These are phyloP conservation scores for Trichoderma semiorbis DNA, from an alignment of 2,329 filamentous ascomycete species.

Conservation along the genomic window DNA sequence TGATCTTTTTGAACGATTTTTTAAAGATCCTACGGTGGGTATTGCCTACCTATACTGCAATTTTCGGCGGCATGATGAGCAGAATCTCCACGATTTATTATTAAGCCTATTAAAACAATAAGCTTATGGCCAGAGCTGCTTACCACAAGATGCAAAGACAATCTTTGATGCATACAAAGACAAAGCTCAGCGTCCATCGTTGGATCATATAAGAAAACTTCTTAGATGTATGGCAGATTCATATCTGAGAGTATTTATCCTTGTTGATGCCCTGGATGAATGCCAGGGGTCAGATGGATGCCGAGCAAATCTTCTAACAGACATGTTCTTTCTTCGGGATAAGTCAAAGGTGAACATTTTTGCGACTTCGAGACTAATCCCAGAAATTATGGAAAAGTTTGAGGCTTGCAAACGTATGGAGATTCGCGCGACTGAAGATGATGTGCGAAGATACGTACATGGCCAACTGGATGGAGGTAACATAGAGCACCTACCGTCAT, in stretches of 20 bases:
- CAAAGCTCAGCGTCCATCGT: too few species aligned
- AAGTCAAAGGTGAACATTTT: not conserved
- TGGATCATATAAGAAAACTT: not conserved
- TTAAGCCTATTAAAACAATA: not conserved
- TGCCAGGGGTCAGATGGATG: not conserved
- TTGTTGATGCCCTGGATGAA: constrained; percentile 7
- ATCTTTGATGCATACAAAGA: too few species aligned
- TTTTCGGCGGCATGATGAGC: not conserved
- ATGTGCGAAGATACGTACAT: not conserved
- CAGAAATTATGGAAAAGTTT: not conserved
- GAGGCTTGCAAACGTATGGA: not conserved
- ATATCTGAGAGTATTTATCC: not conserved
- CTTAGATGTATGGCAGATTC: not conserved
- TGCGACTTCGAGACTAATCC: not conserved
- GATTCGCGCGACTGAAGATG: not conserved
- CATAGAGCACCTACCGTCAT: not conserved
- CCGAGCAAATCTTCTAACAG: not conserved
- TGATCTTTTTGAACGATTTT: not conserved
- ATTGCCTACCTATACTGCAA: not conserved
- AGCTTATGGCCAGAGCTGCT: not conserved
- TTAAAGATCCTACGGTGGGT: not conserved
- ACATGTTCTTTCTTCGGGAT: not conserved
- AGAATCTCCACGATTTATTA: not conserved
- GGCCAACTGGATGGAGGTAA: not conserved
- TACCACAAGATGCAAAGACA: not conserved